Percentiles rank a stretch among this genome's conserved stretches.
These are phyloP conservation scores for Russula vinacea DNA, from an alignment of 768 basidiomycete species.

Conservation along the genomic window DNA sequence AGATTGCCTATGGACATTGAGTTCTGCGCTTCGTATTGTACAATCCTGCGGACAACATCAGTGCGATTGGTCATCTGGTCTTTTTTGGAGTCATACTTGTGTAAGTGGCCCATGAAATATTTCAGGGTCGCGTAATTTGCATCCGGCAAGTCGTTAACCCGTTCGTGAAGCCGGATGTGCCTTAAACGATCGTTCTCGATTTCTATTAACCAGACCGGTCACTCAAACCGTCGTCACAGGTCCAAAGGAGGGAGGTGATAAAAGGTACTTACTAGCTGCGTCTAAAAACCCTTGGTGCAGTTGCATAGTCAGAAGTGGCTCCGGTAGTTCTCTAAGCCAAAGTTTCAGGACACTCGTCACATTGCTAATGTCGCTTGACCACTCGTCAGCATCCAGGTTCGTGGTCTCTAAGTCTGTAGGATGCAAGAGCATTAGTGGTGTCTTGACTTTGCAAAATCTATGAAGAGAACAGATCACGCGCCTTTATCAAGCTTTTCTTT, in stretches of 20 bases:
- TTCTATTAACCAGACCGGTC: conserved; percentile 42
- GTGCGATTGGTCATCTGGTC: not conserved
- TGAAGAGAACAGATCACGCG: conserved; percentile 34
- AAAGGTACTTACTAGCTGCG: conserved; percentile 74
- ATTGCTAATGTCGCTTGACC: conserved; percentile 93
- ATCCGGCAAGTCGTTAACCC: conserved; percentile 96
- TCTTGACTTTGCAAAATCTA: conserved; percentile 4
- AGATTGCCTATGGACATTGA: conserved; percentile 93
- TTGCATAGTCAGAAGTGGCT: conserved; percentile 79
- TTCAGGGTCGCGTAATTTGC: conserved; percentile 98
- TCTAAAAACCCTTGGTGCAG: conserved; percentile 94
- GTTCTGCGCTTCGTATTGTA: conserved; percentile 70
- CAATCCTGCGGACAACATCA: conserved; percentile 53
- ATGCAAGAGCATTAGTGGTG: not conserved
- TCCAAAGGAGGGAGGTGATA: not conserved
- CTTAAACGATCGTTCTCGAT: conserved; percentile 93
- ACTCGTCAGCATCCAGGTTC: conserved; percentile 84
- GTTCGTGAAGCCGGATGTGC: conserved; percentile 94
- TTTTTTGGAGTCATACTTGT: conserved; percentile 56
- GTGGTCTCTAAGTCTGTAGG: conserved; percentile 75
- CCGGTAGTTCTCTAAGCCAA: conserved; percentile 95
- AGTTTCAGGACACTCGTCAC: conserved; percentile 92
- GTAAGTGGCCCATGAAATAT: conserved; percentile 89
- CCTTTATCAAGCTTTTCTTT: conserved; percentile 86
- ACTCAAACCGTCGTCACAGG: not conserved